These are phyloP conservation scores for Cladosporium sp. DNA, from an alignment of 2,329 filamentous ascomycete species.

Conservation along the genomic window DNA sequence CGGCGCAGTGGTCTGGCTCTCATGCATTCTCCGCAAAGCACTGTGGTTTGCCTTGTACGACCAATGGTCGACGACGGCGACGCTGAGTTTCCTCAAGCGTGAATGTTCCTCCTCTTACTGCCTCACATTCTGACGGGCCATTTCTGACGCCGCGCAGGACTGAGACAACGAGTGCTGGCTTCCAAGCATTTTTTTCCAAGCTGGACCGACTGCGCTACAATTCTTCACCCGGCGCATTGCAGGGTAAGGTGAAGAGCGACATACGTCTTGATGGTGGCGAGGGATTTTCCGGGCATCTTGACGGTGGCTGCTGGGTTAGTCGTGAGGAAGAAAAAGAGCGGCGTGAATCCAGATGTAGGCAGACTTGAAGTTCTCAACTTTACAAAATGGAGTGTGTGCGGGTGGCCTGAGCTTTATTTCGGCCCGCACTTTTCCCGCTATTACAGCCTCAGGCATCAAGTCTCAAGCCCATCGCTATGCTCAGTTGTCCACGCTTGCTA, in stretches of 20 bases:
- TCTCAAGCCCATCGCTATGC: no score
- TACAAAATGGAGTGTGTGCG: conserved; percentile 10
- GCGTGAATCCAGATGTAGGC: conserved; percentile 15
- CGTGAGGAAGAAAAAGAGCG: conserved; percentile 36
- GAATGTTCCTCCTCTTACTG: conserved; percentile 11
- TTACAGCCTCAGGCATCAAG: neutral
- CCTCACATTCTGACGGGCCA: conserved; percentile 35
- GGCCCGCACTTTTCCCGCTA: neutral
- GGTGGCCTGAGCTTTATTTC: conserved; percentile 6
- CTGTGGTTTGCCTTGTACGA: conserved; percentile 14
- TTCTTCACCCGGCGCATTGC: conserved; percentile 41
- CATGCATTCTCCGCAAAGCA: conserved; percentile 36
- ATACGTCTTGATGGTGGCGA: conserved; percentile 52
- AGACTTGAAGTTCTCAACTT: conserved; percentile 16
- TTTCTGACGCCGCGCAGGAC: conserved; percentile 32
- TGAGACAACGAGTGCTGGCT: conserved; percentile 26
- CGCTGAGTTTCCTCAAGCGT: conserved; percentile 8
- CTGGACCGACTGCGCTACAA: conserved; percentile 78
- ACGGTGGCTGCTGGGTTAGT: conserved; percentile 28
- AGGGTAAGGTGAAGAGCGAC: conserved; percentile 34
- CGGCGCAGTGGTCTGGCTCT: conserved; percentile 76
- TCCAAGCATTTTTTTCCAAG: conserved; percentile 54
- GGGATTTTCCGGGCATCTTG: conserved; percentile 50
- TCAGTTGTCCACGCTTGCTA: no score
- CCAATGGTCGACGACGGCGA: conserved; percentile 8